These are phyloP conservation scores for Basipetospora chlamydospora DNA, from an alignment of 2,329 filamentous ascomycete species.

Conservation along the genomic window DNA sequence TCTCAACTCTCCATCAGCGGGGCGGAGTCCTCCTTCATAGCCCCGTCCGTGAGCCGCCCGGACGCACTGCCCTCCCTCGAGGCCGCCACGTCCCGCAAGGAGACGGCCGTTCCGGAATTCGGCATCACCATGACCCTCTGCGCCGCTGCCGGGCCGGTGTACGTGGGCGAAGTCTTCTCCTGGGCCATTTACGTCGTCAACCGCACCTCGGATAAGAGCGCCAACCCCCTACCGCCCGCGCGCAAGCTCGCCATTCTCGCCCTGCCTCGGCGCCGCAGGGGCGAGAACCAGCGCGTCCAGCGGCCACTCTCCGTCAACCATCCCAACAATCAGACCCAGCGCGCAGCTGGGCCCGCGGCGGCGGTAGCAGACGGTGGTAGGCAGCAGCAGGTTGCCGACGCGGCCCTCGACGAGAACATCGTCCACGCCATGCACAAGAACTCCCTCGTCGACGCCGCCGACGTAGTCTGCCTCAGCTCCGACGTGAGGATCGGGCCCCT, in stretches of 20 bases:
- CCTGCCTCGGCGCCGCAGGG: constrained; percentile 48
- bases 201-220: constrained; percentile 33
- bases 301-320: constrained; percentile 38
- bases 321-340: too few species aligned
- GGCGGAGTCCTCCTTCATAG: constrained; percentile 38
- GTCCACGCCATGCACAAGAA: constrained; percentile 58
- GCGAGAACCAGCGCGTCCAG: constrained; percentile 32
- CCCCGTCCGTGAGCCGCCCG: constrained; percentile 41
- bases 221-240: constrained; percentile 23
- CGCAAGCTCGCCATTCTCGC: constrained; percentile 58
- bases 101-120: too few species aligned
- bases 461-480: constrained; percentile 61
- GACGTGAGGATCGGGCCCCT: constrained; percentile 62
- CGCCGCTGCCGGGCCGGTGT: constrained; percentile 40
- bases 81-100: constrained; percentile 29
- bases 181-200: constrained; percentile 70
- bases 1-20: constrained; percentile 49
- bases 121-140: constrained; percentile 63
- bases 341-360: constrained; percentile 11
- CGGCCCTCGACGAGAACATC: constrained; percentile 56
- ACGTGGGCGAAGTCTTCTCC: constrained; percentile 50
- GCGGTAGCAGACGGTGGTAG: constrained; percentile 17
- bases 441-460: constrained; percentile 46
- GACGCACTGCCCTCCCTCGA: constrained; percentile 46
- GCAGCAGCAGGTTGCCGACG: constrained; percentile 39